These are phyloP conservation scores for Lindgomyces ingoldianus DNA, from an alignment of 495 filamentous ascomycete species.

Conservation along the genomic window DNA sequence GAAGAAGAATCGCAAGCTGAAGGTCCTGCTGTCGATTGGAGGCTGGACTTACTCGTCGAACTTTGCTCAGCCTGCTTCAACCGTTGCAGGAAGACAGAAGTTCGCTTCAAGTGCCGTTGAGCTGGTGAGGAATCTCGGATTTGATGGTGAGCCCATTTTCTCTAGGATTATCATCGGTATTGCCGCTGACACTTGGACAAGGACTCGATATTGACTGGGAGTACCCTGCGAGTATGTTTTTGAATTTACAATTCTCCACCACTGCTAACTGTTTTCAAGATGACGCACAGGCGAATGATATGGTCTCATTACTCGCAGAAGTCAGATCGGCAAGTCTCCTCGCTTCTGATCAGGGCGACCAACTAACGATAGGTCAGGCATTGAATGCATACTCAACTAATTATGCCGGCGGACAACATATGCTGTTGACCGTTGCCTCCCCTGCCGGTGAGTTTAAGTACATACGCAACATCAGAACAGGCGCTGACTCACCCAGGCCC, in stretches of 20 bases:
- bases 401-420: slow-evolving; percentile 49
- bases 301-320: slow-evolving; percentile 58
- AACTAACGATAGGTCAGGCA: slow-evolving; percentile 4
- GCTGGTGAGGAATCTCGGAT: slow-evolving; percentile 62
- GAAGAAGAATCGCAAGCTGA: slow-evolving; percentile 81
- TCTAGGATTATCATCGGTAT: not conserved
- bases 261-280: slow-evolving; percentile 36
- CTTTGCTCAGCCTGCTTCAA: slow-evolving; percentile 75
- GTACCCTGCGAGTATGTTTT: slow-evolving; percentile 33
- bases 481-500: slow-evolving; percentile 40
- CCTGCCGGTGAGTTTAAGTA: slow-evolving; percentile 51
- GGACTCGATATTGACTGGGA: slow-evolving; percentile 41
- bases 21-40: slow-evolving; percentile 89
- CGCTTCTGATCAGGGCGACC: not conserved
- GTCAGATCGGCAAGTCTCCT: slow-evolving; percentile 19
- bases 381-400: slow-evolving; percentile 29
- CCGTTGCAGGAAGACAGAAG: slow-evolving; percentile 55
- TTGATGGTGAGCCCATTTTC: slow-evolving; percentile 31
- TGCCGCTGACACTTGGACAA: slow-evolving; percentile 3
- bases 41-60: slow-evolving; percentile 95
- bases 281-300: slow-evolving; percentile 62
- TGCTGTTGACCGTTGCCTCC: slow-evolving; percentile 76
- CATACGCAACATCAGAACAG: not conserved
- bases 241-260: too few species aligned
- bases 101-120: slow-evolving; percentile 70